A percentile compares a stretch with the other conserved stretches of the same genome.
Conservation (phyloP, 345 rosid genomes). For the Hibiscus mutabilis region DNA sequence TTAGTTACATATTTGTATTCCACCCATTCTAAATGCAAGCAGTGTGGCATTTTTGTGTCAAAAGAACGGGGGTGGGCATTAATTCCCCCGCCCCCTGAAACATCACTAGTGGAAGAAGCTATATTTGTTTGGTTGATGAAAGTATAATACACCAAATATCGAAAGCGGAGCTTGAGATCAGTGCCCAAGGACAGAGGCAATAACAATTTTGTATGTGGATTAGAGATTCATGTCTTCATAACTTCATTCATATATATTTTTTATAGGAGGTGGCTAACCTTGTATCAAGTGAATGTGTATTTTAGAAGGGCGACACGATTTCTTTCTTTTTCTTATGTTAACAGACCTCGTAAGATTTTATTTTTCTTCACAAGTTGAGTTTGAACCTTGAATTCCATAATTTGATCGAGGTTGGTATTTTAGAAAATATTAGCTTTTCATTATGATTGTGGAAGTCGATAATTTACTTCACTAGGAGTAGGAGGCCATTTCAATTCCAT, state of each 20-base stretch:
- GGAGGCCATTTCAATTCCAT: slow-evolving; percentile 17
- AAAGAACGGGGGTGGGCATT: not conserved
- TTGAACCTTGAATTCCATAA: not conserved
- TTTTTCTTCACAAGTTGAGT: too few species aligned
- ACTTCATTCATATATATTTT: not conserved
- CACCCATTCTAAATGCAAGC: not conserved
- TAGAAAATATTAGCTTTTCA: not conserved
- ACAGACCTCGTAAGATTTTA: too few species aligned
- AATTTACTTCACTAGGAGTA: not conserved
- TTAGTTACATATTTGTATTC: not conserved
- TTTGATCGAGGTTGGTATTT: too few species aligned
- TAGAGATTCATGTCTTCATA: not conserved
- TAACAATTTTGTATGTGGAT: too few species aligned
- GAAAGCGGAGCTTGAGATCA: not conserved
- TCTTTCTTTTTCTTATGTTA: too few species aligned
- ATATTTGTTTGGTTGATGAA: not conserved
- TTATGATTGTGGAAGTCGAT: not conserved
- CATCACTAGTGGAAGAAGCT: not conserved
- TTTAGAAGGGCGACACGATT: not conserved
- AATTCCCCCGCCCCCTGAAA: not conserved
- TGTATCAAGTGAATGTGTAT: not conserved
- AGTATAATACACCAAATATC: not conserved
- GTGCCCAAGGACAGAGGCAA: too few species aligned
- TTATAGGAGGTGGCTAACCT: not conserved
- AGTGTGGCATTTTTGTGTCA: not conserved